Evolutionary conservation across 108 stramenopile genomes (phyloP).

Genomic region (Seminavis robusta): DNA sequence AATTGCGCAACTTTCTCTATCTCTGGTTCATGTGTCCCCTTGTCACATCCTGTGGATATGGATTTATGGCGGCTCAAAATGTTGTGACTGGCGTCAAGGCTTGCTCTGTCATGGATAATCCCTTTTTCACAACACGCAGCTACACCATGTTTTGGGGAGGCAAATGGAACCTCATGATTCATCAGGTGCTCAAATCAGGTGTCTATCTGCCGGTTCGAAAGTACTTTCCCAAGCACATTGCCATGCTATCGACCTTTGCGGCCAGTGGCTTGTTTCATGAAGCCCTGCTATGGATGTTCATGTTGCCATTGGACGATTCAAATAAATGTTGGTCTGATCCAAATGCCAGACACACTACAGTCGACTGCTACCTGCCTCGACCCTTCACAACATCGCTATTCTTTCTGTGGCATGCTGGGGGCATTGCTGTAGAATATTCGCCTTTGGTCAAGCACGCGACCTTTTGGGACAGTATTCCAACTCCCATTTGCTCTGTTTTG

Average conservation of each 20-base stretch:
- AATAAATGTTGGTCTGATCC: no score
- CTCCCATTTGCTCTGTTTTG: no score
- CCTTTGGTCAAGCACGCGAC: no score
- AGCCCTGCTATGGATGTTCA: no score
- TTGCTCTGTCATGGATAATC: conserved; percentile 37
- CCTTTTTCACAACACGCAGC: conserved; percentile 41
- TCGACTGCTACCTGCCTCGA: no score
- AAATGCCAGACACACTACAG: no score
- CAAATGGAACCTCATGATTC: conserved; percentile 69
- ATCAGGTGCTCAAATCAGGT: conserved; percentile 59
- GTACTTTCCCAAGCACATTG: conserved; percentile 9
- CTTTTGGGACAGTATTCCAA: no score
- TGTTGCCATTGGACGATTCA: no score
- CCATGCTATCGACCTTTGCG: conserved; percentile 49
- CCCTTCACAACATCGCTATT: no score
- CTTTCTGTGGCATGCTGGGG: no score
- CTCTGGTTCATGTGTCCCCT: conserved; percentile 62
- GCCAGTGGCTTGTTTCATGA: conserved; percentile 76
- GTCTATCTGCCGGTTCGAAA: conserved; percentile 62
- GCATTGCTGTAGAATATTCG: no score
- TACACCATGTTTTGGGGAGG: conserved; percentile 72
- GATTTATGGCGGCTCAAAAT: conserved; percentile 28
- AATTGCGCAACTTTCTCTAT: no score
- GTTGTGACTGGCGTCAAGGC: conserved; percentile 24
- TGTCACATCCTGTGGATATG: conserved; percentile 52